Percentiles rank a stretch among this genome's conserved stretches.
These are phyloP conservation scores for Copromyces sp. DNA, from an alignment of 495 filamentous ascomycete genomes.

Conservation along the genomic window DNA sequence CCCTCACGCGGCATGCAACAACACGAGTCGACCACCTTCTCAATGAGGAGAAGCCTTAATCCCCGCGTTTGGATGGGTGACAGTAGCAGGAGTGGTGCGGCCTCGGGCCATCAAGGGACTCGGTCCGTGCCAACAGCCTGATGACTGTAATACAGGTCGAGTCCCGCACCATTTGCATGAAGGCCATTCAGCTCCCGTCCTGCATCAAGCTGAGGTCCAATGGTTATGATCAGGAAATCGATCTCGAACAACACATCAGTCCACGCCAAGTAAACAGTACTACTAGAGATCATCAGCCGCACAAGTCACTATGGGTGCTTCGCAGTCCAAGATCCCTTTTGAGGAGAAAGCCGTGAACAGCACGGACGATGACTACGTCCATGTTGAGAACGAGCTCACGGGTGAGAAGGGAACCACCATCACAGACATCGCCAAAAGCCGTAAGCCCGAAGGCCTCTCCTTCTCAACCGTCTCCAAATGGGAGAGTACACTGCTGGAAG, in stretches of 20 bases:
- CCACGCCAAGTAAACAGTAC: neutral
- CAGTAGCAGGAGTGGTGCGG: neutral
- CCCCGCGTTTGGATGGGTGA: neutral
- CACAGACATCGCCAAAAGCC: conserved; percentile 5
- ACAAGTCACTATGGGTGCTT: conserved; percentile 32
- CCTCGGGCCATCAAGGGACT: neutral
- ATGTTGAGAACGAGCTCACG: conserved; percentile 18
- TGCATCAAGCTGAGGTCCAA: neutral
- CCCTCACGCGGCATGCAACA: neutral
- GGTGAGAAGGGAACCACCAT: conserved; percentile 2
- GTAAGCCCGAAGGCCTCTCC: conserved; percentile 32
- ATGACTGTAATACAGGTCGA: neutral
- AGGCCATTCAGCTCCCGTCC: neutral
- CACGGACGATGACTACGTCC: conserved; percentile 39
- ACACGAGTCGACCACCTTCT: neutral
- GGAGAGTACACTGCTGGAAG: conserved; percentile 50
- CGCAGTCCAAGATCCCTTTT: conserved; percentile 31
- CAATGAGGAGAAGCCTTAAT: conserved; percentile 1
- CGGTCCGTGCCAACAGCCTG: neutral
- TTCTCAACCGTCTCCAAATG: conserved; percentile 40
- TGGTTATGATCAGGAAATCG: neutral
- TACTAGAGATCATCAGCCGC: neutral
- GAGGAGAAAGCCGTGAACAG: conserved; percentile 31
- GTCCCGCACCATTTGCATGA: neutral
- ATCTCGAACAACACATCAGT: neutral